Percentiles rank a stretch among this genome's conserved stretches.
Conservation (phyloP, 352 stramenopile species). For the Peronospora destructor region DNA sequence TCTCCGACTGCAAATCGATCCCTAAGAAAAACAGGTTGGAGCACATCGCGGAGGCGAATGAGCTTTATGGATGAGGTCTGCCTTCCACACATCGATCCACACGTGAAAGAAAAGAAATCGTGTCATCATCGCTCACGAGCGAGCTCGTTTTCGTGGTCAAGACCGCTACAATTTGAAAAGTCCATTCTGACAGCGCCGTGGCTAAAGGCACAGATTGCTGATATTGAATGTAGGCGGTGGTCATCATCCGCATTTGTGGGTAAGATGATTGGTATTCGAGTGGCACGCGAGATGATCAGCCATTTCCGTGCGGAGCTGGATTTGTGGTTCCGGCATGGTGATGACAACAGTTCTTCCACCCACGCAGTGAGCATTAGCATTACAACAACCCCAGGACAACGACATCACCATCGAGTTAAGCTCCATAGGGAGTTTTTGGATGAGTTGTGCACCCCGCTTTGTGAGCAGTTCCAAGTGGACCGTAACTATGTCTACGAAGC, state of each 20-base stretch:
- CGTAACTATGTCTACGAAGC: slow-evolving; percentile 74
- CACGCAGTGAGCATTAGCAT: slow-evolving; percentile 6
- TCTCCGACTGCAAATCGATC: slow-evolving; percentile 16
- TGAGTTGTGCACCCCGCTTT: slow-evolving; percentile 66
- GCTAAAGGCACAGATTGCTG: slow-evolving; percentile 76
- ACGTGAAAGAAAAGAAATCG: slow-evolving; percentile 19
- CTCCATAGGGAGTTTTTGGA: slow-evolving; percentile 62
- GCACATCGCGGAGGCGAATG: slow-evolving; percentile 46
- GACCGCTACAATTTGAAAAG: slow-evolving; percentile 33
- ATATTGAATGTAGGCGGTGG: slow-evolving; percentile 80
- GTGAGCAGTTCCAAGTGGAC: slow-evolving; percentile 73
- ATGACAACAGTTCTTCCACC: slow-evolving; percentile 12
- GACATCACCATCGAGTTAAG: slow-evolving; percentile 24
- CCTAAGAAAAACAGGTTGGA: slow-evolving; percentile 22
- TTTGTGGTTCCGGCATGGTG: slow-evolving; percentile 32
- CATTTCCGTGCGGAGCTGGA: slow-evolving; percentile 68
- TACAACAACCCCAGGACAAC: slow-evolving; percentile 11
- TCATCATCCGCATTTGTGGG: slow-evolving; percentile 81
- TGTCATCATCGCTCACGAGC: slow-evolving; percentile 23
- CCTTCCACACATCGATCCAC: slow-evolving; percentile 13
- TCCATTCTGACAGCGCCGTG: slow-evolving; percentile 40
- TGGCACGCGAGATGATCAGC: slow-evolving; percentile 80
- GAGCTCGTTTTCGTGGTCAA: slow-evolving; percentile 44
- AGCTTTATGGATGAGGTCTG: slow-evolving; percentile 42
- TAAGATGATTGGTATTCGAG: slow-evolving; percentile 81